A percentile compares a stretch with the other conserved stretches of the same genome.
Evolutionary conservation across 2,329 filamentous ascomycete species (phyloP).

Genomic region (Calonectria naviculata): DNA sequence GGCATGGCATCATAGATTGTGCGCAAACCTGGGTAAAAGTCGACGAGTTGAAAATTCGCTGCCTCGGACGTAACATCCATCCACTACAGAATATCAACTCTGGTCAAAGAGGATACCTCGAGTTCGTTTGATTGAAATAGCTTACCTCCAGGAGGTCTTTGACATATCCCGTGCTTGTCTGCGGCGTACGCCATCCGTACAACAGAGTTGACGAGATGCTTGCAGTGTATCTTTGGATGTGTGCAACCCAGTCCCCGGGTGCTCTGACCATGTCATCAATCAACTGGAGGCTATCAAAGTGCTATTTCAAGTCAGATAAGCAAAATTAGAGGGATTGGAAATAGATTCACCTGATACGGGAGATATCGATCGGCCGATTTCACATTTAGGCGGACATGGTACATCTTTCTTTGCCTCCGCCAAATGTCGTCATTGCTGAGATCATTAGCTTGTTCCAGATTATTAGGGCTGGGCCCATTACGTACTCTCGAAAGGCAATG

Average conservation of each 20-base stretch:
- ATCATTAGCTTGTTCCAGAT: no score
- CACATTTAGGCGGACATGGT: slow-evolving; percentile 5
- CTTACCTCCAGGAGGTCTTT: neutral
- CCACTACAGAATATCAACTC: neutral
- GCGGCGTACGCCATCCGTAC: slow-evolving; percentile 6
- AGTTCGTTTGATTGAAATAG: neutral
- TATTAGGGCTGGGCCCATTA: rapidly evolving
- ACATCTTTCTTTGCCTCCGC: slow-evolving; percentile 6
- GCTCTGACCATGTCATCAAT: neutral
- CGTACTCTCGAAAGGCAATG: slow-evolving; percentile 4
- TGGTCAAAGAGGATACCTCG: no score
- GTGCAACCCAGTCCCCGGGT: neutral
- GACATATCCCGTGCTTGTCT: slow-evolving; percentile 4
- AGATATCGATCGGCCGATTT: slow-evolving; percentile 6
- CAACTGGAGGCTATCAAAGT: slow-evolving; percentile 4
- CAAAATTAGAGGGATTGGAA: no score
- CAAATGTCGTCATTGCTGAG: slow-evolving; percentile 1
- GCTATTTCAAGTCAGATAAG: neutral
- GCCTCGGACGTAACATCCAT: slow-evolving; percentile 8
- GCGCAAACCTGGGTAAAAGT: slow-evolving; percentile 1
- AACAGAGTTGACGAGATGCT: neutral
- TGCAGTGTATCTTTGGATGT: neutral
- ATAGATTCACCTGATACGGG: neutral
- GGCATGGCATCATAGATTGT: neutral
- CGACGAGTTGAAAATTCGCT: neutral